Conservation (phyloP, 306 rosid genomes). For the Sphenostylis stenocarpa region DNA sequence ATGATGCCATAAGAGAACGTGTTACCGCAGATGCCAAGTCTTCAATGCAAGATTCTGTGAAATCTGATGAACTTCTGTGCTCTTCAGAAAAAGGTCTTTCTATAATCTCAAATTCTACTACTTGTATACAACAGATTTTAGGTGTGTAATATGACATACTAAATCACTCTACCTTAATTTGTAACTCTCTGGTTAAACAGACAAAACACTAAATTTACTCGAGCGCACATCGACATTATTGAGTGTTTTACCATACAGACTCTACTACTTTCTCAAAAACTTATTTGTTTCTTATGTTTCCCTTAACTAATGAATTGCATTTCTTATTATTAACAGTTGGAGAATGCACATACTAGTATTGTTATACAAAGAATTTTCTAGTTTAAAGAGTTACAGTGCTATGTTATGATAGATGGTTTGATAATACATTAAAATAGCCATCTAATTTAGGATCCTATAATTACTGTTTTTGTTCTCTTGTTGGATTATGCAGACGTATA, state of each 20-base stretch:
- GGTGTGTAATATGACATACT: constrained; percentile 4
- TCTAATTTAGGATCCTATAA: background rate
- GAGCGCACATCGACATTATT: too few relatives aligned
- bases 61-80: constrained; percentile 36
- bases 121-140: constrained; percentile 16
- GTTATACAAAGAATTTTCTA: background rate
- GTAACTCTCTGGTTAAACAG: background rate
- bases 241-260: background rate
- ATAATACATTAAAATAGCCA: background rate
- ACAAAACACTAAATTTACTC: background rate
- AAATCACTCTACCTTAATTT: constrained; percentile 16
- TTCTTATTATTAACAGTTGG: background rate
- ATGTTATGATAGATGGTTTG: constrained; percentile 2
- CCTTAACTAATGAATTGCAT: background rate
- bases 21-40: constrained; percentile 27
- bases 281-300: background rate
- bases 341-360: constrained; percentile 16
- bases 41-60: constrained; percentile 39
- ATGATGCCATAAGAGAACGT: constrained; percentile 36
- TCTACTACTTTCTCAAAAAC: background rate
- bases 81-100: constrained; percentile 56
- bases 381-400: background rate
- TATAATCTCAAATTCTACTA: constrained; percentile 15
- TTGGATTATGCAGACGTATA: constrained; percentile 53
- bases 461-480: constrained; percentile 17